phyloP scores from a whole-genome alignment of 306 rosid species.

The Herpetospermum pedunculosum region DNA sequence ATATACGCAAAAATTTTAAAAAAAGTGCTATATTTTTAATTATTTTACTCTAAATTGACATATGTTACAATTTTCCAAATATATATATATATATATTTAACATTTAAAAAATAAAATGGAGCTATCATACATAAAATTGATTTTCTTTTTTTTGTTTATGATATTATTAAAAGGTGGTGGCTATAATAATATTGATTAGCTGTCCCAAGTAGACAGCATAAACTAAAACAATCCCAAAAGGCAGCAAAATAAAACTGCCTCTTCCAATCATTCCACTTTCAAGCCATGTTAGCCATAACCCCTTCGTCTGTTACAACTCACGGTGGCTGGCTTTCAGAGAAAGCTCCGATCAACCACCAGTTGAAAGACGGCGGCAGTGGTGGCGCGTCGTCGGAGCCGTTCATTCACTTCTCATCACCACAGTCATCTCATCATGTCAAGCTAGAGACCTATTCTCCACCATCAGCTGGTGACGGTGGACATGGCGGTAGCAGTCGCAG shows the following conservation, averaged over 20 bases:
- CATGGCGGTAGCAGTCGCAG: neutral
- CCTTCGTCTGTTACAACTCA: neutral
- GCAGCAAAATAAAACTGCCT: neutral
- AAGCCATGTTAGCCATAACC: neutral
- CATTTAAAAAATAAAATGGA: no score
- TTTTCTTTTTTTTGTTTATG: no score
- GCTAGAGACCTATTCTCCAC: neutral
- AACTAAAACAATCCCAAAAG: neutral
- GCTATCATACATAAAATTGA: no score
- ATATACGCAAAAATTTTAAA: no score
- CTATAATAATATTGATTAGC: neutral
- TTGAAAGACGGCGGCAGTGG: neutral
- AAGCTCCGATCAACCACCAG: neutral
- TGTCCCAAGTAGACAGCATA: neutral
- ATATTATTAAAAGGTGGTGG: no score
- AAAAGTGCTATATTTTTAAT: no score
- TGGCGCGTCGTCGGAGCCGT: neutral
- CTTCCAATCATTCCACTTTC: neutral
- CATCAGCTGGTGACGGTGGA: neutral
- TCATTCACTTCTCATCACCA: neutral
- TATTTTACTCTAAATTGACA: no score
- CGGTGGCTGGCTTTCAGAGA: neutral
- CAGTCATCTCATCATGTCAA: neutral
- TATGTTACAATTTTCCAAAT: no score
- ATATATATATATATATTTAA: no score